phyloP scores from a whole-genome alignment of 2,329 filamentous ascomycete genomes.

The Fusarium begoniae region DNA sequence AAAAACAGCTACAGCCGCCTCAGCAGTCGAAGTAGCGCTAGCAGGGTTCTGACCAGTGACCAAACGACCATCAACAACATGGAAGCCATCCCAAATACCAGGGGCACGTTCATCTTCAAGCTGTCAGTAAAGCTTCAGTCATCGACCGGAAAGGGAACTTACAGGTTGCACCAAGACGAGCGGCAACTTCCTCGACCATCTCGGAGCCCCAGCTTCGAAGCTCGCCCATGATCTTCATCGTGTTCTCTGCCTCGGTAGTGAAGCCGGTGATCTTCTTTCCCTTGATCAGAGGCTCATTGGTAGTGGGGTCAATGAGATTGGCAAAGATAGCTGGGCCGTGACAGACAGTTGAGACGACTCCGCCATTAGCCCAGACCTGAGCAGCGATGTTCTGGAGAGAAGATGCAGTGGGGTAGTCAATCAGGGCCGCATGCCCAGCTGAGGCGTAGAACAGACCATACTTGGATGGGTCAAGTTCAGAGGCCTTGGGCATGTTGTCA shows the following conservation, averaged over 20 bases:
- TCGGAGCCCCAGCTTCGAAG: conserved; percentile 1
- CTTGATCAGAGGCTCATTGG: conserved; percentile 14
- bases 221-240: conserved; percentile 7
- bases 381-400: conserved; percentile 4
- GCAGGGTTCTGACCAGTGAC: conserved; percentile 17
- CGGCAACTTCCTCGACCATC: conserved; percentile 3
- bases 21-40: conserved; percentile 5
- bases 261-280: conserved; percentile 9
- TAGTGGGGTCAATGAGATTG: conserved; percentile 1
- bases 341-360: conserved; percentile 7
- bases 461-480: conserved; percentile 37
- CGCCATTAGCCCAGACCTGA: conserved; percentile 1
- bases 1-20: conserved; percentile 4
- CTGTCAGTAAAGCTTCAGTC: background rate
- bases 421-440: conserved; percentile 13
- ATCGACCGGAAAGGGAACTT: background rate
- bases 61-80: conserved; percentile 4
- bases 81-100: conserved; percentile 15
- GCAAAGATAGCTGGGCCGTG: conserved; percentile 11
- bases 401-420: conserved; percentile 12
- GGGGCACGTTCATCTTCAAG: background rate
- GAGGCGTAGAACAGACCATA: conserved; percentile 35
- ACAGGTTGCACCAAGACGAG: conserved; percentile 12
- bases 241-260: conserved; percentile 1
- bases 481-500: conserved; percentile 52